phyloP scores from a whole-genome alignment of 768 basidiomycete species.

The Phylloporus rhodoxanthus region DNA sequence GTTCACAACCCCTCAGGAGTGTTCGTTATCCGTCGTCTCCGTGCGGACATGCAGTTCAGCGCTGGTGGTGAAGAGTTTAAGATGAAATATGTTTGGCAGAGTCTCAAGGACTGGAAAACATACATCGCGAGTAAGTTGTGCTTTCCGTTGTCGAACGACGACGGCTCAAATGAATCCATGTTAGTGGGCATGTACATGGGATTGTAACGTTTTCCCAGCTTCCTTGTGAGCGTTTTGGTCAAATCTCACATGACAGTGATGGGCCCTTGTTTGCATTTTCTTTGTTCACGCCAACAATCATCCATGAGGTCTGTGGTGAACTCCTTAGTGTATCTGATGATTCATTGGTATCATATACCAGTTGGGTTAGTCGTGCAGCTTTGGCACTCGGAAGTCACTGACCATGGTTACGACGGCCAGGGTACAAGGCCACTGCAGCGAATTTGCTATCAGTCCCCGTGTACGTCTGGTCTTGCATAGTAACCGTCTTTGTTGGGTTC shows the following conservation, averaged over 20 bases:
- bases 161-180: background rate
- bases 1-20: conserved; percentile 36
- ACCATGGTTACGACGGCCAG: conserved; percentile 26
- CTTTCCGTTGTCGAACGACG: conserved; percentile 1
- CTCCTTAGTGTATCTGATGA: background rate
- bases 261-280: conserved; percentile 52
- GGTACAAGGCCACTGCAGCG: conserved; percentile 57
- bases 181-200: conserved; percentile 69
- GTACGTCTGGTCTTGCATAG: conserved; percentile 65
- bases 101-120: conserved; percentile 66
- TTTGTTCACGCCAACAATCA: conserved; percentile 42
- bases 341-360: background rate
- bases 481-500: conserved; percentile 58
- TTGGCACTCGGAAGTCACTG: background rate
- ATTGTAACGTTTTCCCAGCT: conserved; percentile 39
- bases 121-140: conserved; percentile 55
- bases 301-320: conserved; percentile 42
- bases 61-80: conserved; percentile 55
- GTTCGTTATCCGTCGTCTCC: conserved; percentile 59
- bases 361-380: conserved; percentile 15
- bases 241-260: conserved; percentile 29
- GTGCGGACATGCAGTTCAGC: conserved; percentile 59
- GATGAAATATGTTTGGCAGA: conserved; percentile 51
- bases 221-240: background rate
- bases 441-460: conserved; percentile 76